A percentile compares a stretch with the other conserved stretches of the same genome.
Conservation (phyloP, 352 stramenopile species). For the Globisporangium paroecandrum region DNA sequence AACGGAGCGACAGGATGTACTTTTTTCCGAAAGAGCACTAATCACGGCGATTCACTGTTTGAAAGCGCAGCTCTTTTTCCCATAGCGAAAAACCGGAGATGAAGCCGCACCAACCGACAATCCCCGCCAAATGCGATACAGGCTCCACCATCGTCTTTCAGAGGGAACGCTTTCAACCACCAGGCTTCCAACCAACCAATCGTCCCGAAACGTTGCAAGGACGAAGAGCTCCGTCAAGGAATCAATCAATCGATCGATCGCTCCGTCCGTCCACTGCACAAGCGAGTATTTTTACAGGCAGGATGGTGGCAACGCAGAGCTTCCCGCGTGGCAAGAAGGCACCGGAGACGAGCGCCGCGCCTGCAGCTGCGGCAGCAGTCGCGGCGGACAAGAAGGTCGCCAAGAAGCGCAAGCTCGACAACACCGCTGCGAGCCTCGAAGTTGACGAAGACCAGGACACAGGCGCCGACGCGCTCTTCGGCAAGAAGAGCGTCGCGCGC, state of each 20-base stretch:
- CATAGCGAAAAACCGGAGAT: neutral
- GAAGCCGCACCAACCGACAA: neutral
- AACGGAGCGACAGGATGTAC: neutral
- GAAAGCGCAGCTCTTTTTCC: neutral
- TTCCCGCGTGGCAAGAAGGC: constrained; percentile 75
- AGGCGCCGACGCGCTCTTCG: constrained; percentile 67
- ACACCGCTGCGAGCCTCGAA: constrained; percentile 19
- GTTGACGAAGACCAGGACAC: constrained; percentile 28
- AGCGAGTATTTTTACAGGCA: constrained; percentile 5
- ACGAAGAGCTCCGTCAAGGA: neutral
- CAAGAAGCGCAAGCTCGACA: constrained; percentile 51
- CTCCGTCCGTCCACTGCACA: neutral
- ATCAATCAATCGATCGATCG: constrained; percentile 8
- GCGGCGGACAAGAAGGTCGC: constrained; percentile 12
- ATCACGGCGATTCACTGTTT: neutral
- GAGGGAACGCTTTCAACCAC: neutral
- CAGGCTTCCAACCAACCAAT: constrained; percentile 9
- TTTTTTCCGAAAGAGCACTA: neutral
- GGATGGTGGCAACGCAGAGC: constrained; percentile 39
- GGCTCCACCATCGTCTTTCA: neutral
- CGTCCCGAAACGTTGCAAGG: constrained; percentile 15
- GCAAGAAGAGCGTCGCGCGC: constrained; percentile 59
- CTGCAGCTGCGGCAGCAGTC: constrained; percentile 4
- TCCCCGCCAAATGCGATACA: neutral
- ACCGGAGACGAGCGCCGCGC: neutral